These are phyloP conservation scores for Lantana camara DNA, from an alignment of 257 asterid species.

Conservation along the genomic window DNA sequence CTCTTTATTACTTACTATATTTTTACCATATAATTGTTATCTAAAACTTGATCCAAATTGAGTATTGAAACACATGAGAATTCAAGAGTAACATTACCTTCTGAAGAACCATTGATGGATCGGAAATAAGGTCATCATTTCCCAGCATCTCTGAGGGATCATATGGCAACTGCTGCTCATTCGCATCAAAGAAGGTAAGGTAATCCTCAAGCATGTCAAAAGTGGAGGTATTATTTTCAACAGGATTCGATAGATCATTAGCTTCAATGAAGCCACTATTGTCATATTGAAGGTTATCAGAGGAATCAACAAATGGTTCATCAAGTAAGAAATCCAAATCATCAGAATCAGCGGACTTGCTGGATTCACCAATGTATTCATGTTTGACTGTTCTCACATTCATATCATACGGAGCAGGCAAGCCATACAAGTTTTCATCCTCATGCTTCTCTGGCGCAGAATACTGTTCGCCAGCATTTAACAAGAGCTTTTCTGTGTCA, in stretches of 20 bases:
- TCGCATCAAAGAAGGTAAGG: conserved; percentile 65
- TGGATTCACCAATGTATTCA: conserved; percentile 76
- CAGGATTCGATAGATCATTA: conserved; percentile 63
- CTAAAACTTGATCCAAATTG: not conserved
- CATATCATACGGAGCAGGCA: conserved; percentile 44
- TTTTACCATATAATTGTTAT: too few relatives aligned
- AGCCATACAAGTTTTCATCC: conserved; percentile 36
- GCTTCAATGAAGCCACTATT: conserved; percentile 71
- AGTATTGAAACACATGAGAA: not conserved
- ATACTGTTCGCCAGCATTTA: conserved; percentile 35
- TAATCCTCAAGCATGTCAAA: conserved; percentile 67
- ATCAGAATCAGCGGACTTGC: conserved; percentile 48
- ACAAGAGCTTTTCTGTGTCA: conserved; percentile 36
- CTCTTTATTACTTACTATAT: too few relatives aligned
- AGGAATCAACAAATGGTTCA: conserved; percentile 58
- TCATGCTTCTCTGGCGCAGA: conserved; percentile 43
- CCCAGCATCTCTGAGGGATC: conserved; percentile 52
- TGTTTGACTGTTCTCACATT: conserved; percentile 58
- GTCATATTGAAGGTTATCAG: conserved; percentile 44
- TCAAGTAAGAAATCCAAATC: conserved; percentile 60
- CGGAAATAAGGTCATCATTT: conserved; percentile 40
- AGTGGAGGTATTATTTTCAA: conserved; percentile 44
- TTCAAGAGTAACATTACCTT: conserved; percentile 43
- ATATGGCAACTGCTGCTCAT: conserved; percentile 37
- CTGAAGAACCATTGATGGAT: conserved; percentile 29